Base-by-base conservation (phyloP, 441 rosid genomes). In the Cnidoscolus chayamansa region DNA sequence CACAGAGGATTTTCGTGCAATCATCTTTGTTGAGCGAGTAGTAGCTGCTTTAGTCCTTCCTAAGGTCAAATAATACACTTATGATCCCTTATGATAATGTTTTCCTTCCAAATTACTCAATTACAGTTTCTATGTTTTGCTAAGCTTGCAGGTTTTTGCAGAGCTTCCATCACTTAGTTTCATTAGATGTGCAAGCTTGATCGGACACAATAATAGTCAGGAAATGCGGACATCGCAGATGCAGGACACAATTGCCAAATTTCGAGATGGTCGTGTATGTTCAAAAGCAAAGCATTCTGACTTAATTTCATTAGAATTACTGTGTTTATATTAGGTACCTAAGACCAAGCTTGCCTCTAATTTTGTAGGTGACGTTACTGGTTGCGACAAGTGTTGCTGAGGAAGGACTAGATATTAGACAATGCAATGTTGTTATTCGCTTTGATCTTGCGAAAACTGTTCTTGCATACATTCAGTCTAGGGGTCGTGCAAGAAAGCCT, bases 341-440 rank as follows among this genome's bases (percentile, higher is more conserved):
- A 50, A 62, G 71, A 35, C 15, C 51, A 77, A 69, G 32, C 31
- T 35, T 74, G 47, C 63, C 30, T 73, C 51, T 35, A 56, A 59
- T 79, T 70, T 72, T 76, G 61, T 72, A 96, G 99, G 97, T 93
- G 79, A 93, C 98, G 1, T 78, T 93, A 87, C 81, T 96, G 77
- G 99, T 96, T 68, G 98, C 99, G 67, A 93, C 99, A 60, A 96
- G 99, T 79, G 99, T 96, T 74, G 99, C 99, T 53, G 99, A 96
- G 87, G 99, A 96, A 86, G 98, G 99, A 75, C 97, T 96, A 77
- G 99, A 96, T 82, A 96, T 96, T 60, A 86, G 98, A 78, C 98
- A 96, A 76, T 96, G 99, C 89, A 96, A 93, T 78, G 97, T 96
- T 77, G 99, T 96, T 59, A 93, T 96, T 79, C 96, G 99, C 73